A percentile compares a stretch with the other conserved stretches of the same genome.
These are phyloP conservation scores for Endocalyx cinctus DNA, from an alignment of 2,329 filamentous ascomycete genomes.

Conservation along the genomic window DNA sequence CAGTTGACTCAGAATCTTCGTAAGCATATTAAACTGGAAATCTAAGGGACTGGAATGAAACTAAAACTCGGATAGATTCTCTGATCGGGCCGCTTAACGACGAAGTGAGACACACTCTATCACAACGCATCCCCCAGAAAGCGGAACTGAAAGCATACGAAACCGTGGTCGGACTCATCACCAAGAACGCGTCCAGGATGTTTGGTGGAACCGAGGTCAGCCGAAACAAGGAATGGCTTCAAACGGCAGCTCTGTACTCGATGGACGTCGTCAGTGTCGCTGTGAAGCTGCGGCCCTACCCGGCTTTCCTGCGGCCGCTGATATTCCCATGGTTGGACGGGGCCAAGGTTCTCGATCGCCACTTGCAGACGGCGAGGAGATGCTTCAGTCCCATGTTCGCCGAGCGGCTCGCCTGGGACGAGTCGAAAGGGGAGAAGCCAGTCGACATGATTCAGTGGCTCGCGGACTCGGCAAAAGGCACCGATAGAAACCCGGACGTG, in stretches of 20 bases:
- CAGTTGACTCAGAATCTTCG: slow-evolving; percentile 14
- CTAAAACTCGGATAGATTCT: slow-evolving; percentile 10
- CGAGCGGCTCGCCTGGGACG: slow-evolving; percentile 9
- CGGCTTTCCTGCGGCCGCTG: slow-evolving; percentile 12
- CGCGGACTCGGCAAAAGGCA: slow-evolving; percentile 12
- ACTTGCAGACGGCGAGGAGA: slow-evolving; percentile 12
- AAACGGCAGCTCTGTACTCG: slow-evolving; percentile 14
- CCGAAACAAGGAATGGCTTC: slow-evolving; percentile 14
- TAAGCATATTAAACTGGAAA: slow-evolving; percentile 4
- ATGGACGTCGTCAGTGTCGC: slow-evolving; percentile 16
- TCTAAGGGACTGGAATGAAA: not conserved
- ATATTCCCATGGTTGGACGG: slow-evolving; percentile 13
- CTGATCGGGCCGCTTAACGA: slow-evolving; percentile 13
- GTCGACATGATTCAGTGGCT: slow-evolving; percentile 15
- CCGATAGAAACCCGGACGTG: slow-evolving; percentile 12
- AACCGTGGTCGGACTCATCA: slow-evolving; percentile 16
- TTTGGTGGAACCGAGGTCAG: slow-evolving; percentile 14
- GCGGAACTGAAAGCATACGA: slow-evolving; percentile 12
- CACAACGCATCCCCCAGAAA: slow-evolving; percentile 10
- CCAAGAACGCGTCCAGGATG: slow-evolving; percentile 15
- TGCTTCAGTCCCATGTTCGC: slow-evolving; percentile 16
- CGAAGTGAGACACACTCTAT: slow-evolving; percentile 13
- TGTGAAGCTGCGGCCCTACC: slow-evolving; percentile 14
- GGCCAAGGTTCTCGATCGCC: slow-evolving; percentile 12
- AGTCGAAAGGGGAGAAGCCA: slow-evolving; percentile 13